Percentiles rank a stretch among this genome's conserved stretches.
These are phyloP conservation scores for Saxispiralis lemnorum DNA, from an alignment of 495 filamentous ascomycete species.

Conservation along the genomic window DNA sequence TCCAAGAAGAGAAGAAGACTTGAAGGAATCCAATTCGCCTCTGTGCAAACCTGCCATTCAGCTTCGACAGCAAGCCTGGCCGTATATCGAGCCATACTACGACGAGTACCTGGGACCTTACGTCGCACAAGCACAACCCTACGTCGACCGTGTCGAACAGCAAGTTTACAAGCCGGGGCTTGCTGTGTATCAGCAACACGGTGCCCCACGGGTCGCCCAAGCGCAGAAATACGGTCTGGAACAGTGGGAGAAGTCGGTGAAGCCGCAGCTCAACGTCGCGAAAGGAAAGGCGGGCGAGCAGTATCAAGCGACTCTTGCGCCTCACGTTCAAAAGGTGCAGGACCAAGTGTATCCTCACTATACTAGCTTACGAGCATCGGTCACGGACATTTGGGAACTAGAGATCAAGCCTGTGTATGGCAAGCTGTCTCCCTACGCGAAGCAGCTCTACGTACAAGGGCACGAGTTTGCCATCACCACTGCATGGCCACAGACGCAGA, in stretches of 20 bases:
- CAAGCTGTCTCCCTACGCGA: slow-evolving; percentile 51
- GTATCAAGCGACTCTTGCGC: slow-evolving; percentile 52
- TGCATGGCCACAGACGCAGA: slow-evolving; percentile 51
- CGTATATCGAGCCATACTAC: slow-evolving; percentile 77
- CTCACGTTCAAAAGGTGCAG: slow-evolving; percentile 48
- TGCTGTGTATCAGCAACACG: slow-evolving; percentile 50
- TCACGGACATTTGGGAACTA: slow-evolving; percentile 48
- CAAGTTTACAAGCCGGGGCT: slow-evolving; percentile 42
- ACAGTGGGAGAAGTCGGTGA: slow-evolving; percentile 62
- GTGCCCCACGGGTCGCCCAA: slow-evolving; percentile 54
- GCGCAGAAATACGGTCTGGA: slow-evolving; percentile 43
- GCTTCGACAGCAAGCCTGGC: slow-evolving; percentile 46
- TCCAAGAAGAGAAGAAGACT: slow-evolving; percentile 46
- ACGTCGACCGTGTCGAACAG: slow-evolving; percentile 48
- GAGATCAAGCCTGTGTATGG: slow-evolving; percentile 60
- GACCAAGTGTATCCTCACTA: slow-evolving; percentile 51
- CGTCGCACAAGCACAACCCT: slow-evolving; percentile 57
- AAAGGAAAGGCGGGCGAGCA: slow-evolving; percentile 40
- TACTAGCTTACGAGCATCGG: slow-evolving; percentile 39
- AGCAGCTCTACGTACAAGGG: slow-evolving; percentile 47
- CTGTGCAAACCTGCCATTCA: slow-evolving; percentile 76
- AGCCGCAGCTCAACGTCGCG: slow-evolving; percentile 51
- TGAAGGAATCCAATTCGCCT: slow-evolving; percentile 51
- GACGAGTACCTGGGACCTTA: slow-evolving; percentile 66
- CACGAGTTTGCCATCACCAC: slow-evolving; percentile 52